Conservation (phyloP, 1,284 basidiomycete genomes). For the Cystobasidium slooffiae region DNA sequence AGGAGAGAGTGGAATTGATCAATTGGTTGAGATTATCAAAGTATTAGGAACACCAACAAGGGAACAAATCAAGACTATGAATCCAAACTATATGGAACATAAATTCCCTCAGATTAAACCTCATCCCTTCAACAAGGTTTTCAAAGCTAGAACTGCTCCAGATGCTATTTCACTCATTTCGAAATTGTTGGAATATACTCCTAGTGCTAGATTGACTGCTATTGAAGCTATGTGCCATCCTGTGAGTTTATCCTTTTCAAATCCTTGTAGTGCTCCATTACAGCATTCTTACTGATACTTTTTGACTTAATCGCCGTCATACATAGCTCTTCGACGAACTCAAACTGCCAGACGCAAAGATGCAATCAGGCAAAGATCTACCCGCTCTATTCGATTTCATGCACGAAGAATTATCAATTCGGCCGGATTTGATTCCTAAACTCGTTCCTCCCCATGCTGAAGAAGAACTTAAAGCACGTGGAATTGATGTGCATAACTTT, state of each 20-base stretch:
- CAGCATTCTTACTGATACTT: neutral
- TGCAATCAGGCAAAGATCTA: constrained; percentile 97
- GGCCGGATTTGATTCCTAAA: constrained; percentile 88
- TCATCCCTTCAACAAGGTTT: constrained; percentile 95
- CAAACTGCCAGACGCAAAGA: constrained; percentile 80
- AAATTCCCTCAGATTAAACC: constrained; percentile 99
- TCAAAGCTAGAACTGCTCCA: constrained; percentile 92
- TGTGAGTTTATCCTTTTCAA: neutral
- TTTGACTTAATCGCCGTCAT: constrained; percentile 68
- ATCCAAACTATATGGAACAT: constrained; percentile 99
- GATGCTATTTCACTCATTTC: constrained; percentile 97
- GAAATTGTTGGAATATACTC: constrained; percentile 95
- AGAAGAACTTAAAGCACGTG: constrained; percentile 79
- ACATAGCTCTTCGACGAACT: constrained; percentile 94
- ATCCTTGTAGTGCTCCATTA: neutral
- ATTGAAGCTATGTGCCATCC: constrained; percentile 69
- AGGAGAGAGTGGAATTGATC: constrained; percentile 99
- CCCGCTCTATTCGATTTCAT: constrained; percentile 95
- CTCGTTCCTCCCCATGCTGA: constrained; percentile 90
- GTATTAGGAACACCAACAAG: constrained; percentile 96
- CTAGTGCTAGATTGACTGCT: constrained; percentile 85
- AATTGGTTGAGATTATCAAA: constrained; percentile 99
- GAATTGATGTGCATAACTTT: constrained; percentile 76
- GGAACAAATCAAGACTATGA: constrained; percentile 99
- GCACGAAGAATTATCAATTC: constrained; percentile 92